phyloP scores from a whole-genome alignment of 176 grass and related monocot genomes.

The Oryza glumipatula region DNA sequence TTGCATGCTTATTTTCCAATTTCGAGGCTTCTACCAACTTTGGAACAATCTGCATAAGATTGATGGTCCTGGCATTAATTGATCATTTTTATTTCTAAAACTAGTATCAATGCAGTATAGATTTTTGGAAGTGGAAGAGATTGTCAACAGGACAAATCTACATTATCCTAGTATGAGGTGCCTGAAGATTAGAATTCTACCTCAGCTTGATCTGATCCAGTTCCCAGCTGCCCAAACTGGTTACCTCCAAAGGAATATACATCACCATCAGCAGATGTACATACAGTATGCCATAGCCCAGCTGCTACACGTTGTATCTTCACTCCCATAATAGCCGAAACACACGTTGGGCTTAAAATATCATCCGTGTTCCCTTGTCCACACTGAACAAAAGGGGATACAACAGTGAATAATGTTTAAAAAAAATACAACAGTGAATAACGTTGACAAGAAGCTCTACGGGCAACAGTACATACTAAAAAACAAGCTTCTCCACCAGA shows the following conservation, averaged over 20 bases:
- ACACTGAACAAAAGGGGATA: conserved; percentile 51
- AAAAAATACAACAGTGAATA: neutral
- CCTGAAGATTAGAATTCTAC: conserved; percentile 33
- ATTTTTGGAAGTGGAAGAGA: neutral
- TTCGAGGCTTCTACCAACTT: conserved; percentile 79
- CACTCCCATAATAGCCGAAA: conserved; percentile 86
- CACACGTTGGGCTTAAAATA: conserved; percentile 78
- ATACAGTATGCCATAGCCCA: conserved; percentile 92
- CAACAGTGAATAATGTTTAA: neutral
- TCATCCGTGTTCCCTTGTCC: conserved; percentile 92
- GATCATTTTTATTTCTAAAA: neutral
- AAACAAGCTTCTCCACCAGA: neutral
- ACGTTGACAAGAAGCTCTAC: neutral
- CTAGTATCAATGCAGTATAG: neutral
- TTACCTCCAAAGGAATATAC: conserved; percentile 97
- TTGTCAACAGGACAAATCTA: neutral
- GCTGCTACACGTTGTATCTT: conserved; percentile 79
- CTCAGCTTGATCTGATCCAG: conserved; percentile 97
- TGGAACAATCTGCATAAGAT: conserved; percentile 77
- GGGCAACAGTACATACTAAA: neutral
- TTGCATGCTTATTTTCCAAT: conserved; percentile 88
- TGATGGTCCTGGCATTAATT: neutral
- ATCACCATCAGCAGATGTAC: conserved; percentile 86
- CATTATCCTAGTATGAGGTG: neutral
- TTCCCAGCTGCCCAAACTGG: conserved; percentile 98